Evolutionary conservation across 2,329 filamentous ascomycete genomes (phyloP).

Genomic region (Aspergillus hortae): DNA sequence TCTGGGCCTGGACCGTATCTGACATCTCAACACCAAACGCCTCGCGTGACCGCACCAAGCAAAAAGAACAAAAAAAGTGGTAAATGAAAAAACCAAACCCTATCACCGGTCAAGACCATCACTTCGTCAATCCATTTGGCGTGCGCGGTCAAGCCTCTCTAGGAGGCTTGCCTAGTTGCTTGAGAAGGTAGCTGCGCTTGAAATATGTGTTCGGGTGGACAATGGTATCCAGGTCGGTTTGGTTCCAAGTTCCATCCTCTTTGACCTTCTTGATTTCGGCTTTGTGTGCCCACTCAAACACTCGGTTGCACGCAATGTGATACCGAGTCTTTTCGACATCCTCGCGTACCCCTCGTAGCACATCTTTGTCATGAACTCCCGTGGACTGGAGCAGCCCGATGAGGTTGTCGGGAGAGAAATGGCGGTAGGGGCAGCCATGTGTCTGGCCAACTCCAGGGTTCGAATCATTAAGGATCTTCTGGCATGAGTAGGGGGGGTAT

Average conservation of each 20-base stretch:
- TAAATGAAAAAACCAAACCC: constrained; percentile 8
- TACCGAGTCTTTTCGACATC: constrained; percentile 86
- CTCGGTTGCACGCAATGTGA: constrained; percentile 93
- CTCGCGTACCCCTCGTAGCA: constrained; percentile 77
- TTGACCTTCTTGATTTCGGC: constrained; percentile 71
- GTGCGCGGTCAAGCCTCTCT: constrained; percentile 41
- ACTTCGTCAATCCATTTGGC: constrained; percentile 49
- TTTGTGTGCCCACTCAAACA: constrained; percentile 86
- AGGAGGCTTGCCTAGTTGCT: constrained; percentile 62
- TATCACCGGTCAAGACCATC: constrained; percentile 21
- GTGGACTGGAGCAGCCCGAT: constrained; percentile 69
- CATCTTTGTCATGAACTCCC: constrained; percentile 72
- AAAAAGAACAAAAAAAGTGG: too few species aligned
- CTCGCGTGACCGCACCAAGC: constrained; percentile 1
- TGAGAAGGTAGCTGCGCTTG: constrained; percentile 86
- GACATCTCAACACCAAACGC: constrained; percentile 17
- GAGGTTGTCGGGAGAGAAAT: constrained; percentile 86
- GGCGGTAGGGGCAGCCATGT: constrained; percentile 94
- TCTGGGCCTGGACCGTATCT: neutral
- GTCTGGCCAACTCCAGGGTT: constrained; percentile 81
- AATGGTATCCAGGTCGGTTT: constrained; percentile 85
- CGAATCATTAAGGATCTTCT: constrained; percentile 89
- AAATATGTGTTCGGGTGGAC: constrained; percentile 98
- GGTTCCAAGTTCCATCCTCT: constrained; percentile 67
- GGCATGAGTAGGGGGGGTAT: constrained; percentile 88